Conservation (phyloP, 805 yeast species). For the Sugiyamaella qingdaonensis region DNA sequence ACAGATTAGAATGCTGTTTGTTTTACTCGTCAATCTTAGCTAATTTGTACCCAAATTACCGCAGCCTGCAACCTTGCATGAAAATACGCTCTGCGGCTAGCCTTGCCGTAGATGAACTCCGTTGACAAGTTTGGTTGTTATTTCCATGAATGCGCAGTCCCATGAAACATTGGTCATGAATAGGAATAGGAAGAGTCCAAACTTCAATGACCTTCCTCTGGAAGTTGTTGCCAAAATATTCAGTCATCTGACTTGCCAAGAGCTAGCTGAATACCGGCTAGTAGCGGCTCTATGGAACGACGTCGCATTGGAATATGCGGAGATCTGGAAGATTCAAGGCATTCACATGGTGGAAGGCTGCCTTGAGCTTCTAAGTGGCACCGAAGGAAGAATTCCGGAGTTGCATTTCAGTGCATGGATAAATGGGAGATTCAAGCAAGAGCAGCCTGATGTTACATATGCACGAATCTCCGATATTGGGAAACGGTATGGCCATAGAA, state of each 20-base stretch:
- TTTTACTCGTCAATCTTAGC: too few species aligned
- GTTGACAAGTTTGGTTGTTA: too few species aligned
- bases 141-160: too few species aligned
- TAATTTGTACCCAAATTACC: too few species aligned
- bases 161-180: too few species aligned
- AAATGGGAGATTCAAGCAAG: not conserved
- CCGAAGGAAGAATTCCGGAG: not conserved
- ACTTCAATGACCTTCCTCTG: not conserved
- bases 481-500: not conserved
- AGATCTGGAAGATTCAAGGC: not conserved
- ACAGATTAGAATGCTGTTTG: too few species aligned
- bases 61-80: too few species aligned
- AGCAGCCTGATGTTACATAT: not conserved
- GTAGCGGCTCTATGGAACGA: not conserved
- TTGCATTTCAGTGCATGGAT: conserved; percentile 1
- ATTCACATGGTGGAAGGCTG: not conserved
- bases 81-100: too few species aligned
- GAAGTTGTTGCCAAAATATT: not conserved
- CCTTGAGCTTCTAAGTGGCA: not conserved
- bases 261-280: not conserved
- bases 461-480: not conserved
- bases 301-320: not conserved
- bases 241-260: not conserved
- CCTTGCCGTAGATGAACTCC: too few species aligned
- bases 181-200: not conserved